A percentile compares a stretch with the other conserved stretches of the same genome.
Evolutionary conservation across 192 early-diverging fungal genomes (phyloP).

Genomic region (Umbelopsis ramanniana): DNA sequence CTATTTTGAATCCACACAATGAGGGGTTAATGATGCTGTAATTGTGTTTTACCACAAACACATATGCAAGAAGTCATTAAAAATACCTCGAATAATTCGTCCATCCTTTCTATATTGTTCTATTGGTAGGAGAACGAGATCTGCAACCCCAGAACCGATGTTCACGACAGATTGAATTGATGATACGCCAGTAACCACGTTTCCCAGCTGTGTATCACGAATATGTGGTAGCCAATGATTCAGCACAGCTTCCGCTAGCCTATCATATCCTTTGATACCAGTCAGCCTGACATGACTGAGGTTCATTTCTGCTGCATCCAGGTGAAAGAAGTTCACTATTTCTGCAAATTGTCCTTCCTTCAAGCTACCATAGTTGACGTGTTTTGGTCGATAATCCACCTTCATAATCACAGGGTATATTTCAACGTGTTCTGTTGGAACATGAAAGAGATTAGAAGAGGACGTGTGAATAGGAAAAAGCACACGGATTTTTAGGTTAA

Average conservation of each 20-base stretch:
- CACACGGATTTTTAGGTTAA: background rate
- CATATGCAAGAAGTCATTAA: too few species aligned
- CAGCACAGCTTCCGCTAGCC: slow-evolving; percentile 68
- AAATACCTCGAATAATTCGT: slow-evolving; percentile 73
- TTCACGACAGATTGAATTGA: slow-evolving; percentile 91
- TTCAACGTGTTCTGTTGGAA: slow-evolving; percentile 60
- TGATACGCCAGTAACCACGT: slow-evolving; percentile 87
- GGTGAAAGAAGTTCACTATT: slow-evolving; percentile 90
- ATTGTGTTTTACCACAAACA: too few species aligned
- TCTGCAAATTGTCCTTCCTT: slow-evolving; percentile 78
- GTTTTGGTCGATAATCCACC: slow-evolving; percentile 98
- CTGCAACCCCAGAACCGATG: slow-evolving; percentile 87
- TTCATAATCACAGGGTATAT: slow-evolving; percentile 80
- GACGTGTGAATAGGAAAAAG: background rate
- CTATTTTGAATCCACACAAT: slow-evolving; percentile 28
- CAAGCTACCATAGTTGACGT: slow-evolving; percentile 74
- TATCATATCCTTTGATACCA: slow-evolving; percentile 76
- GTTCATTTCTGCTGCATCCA: slow-evolving; percentile 92
- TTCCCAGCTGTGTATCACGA: slow-evolving; percentile 86
- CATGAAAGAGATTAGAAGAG: background rate
- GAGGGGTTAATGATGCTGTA: too few species aligned
- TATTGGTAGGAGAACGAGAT: slow-evolving; percentile 89
- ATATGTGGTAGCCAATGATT: slow-evolving; percentile 92
- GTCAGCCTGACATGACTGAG: slow-evolving; percentile 74
- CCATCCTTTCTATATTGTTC: slow-evolving; percentile 95